Evolutionary conservation across 345 rosid species (phyloP).

Genomic region (Carallia pectinifolia): DNA sequence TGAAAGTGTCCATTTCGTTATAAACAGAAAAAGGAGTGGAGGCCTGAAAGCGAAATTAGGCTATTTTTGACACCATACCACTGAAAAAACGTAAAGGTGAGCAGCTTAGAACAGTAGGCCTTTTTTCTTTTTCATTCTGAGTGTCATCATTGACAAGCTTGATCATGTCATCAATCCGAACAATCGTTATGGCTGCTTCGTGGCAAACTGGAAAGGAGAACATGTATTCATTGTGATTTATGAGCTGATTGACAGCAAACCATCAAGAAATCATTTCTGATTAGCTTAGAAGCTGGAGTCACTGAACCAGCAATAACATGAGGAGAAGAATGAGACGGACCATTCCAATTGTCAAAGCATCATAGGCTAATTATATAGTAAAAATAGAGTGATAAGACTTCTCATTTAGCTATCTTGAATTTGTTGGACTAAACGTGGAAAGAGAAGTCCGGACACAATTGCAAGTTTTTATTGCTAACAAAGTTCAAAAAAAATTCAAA

Average conservation of each 20-base stretch:
- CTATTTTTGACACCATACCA: no score
- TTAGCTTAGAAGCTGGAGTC: no score
- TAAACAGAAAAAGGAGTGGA: no score
- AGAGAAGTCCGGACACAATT: no score
- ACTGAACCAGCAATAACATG: neutral
- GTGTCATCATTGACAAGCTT: slow-evolving; percentile 89
- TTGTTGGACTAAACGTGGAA: neutral
- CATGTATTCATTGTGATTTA: neutral
- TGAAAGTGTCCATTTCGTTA: no score
- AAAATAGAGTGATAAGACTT: neutral
- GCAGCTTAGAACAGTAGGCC: neutral
- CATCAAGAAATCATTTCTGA: neutral
- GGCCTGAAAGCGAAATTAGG: no score
- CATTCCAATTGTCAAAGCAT: neutral
- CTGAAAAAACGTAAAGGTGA: no score
- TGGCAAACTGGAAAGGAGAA: slow-evolving; percentile 57
- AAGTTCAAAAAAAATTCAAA: no score
- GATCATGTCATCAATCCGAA: slow-evolving; percentile 98
- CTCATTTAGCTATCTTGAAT: neutral
- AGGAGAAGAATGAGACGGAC: neutral
- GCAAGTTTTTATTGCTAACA: no score
- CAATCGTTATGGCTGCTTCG: slow-evolving; percentile 96
- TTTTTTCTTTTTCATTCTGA: slow-evolving; percentile 53
- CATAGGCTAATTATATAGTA: no score
- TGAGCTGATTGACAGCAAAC: neutral